Percentiles rank a stretch among this genome's conserved stretches.
phyloP scores from a whole-genome alignment of 495 filamentous ascomycete species.

The Neurospora sp. region DNA sequence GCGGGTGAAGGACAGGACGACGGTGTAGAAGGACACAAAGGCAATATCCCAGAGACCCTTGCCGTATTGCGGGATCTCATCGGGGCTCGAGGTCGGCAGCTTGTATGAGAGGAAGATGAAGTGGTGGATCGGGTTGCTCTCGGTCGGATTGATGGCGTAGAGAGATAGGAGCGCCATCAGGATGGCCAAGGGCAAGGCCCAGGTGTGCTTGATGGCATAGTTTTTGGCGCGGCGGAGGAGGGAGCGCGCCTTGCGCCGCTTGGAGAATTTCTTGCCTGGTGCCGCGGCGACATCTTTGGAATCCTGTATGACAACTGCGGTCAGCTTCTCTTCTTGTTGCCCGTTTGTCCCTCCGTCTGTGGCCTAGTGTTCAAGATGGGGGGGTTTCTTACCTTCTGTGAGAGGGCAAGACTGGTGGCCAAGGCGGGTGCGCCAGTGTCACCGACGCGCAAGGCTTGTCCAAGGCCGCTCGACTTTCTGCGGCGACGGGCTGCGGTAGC shows the following conservation, averaged over 20 bases:
- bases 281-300: conserved; percentile 3
- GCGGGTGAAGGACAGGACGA: conserved; percentile 84
- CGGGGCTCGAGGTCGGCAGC: conserved; percentile 43
- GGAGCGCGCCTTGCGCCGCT: conserved; percentile 49
- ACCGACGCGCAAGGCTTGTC: conserved; percentile 31
- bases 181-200: conserved; percentile 68
- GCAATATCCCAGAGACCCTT: conserved; percentile 79
- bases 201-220: conserved; percentile 62
- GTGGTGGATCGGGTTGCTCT: conserved; percentile 71
- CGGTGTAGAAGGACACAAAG: conserved; percentile 82
- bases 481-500: conserved; percentile 28
- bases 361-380: conserved; percentile 2
- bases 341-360: conserved; percentile 4
- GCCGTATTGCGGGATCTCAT: conserved; percentile 64
- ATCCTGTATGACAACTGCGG: conserved; percentile 6
- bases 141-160: conserved; percentile 69
- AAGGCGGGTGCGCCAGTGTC: conserved; percentile 39
- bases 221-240: conserved; percentile 56
- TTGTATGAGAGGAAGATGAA: conserved; percentile 93
- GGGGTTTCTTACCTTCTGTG: conserved; percentile 10
- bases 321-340: neutral
- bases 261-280: conserved; percentile 35
- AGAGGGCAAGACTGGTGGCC: conserved; percentile 30
- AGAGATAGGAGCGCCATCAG: conserved; percentile 50
- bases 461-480: conserved; percentile 39